Base-by-base conservation (phyloP, 305 asterid species). In the Solanum chacoense region DNA sequence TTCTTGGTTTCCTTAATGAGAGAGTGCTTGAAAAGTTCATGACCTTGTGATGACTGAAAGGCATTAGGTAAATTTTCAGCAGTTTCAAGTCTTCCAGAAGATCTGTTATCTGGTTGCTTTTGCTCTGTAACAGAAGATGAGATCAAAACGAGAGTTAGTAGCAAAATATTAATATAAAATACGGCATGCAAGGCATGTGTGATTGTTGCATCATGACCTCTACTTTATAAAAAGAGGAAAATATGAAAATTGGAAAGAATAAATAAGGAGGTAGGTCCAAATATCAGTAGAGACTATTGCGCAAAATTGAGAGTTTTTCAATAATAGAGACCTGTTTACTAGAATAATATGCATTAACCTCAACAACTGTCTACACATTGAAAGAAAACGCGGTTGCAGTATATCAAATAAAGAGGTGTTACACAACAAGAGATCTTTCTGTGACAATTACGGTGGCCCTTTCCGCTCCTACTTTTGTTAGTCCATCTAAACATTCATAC, bases 1-100 rank as follows among this genome's bases (percentile, higher is more conserved):
- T 94, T 88, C 50, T 92, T 84, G 74, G 90, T 40, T 9, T 69
- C 85, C 81, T 89, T 92, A 87, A 90, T 35, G 42, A 87, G 85
- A 22, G 90, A 80, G 77, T 87, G 84, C 81, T 90, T 91, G 71
- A 75, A 34, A 75, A 65, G 76, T 26, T 42, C 63, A 87, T 55
- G 73, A n/a, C 65, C 89, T 81, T 50, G 90, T 11, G 88, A 77
- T 32, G 94, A 79, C 75, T 79, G 91, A 79, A 92, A 91, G 84
- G 89, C 90, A 18, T 88, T 75, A 32, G 34, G 80, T 42, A 91
- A 78, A 90, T 88, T 88, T 45, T 88, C 93, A 28, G 89, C 67
- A 40, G 85, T 14, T 79, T 40, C 59, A 79, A 26, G 67, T 40
- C 38, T 80, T 81, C 86, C 86, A 28, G 28, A 28, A 28, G 86